phyloP scores from a whole-genome alignment of 2,329 filamentous ascomycete species.

The Trichoderma sp. region DNA sequence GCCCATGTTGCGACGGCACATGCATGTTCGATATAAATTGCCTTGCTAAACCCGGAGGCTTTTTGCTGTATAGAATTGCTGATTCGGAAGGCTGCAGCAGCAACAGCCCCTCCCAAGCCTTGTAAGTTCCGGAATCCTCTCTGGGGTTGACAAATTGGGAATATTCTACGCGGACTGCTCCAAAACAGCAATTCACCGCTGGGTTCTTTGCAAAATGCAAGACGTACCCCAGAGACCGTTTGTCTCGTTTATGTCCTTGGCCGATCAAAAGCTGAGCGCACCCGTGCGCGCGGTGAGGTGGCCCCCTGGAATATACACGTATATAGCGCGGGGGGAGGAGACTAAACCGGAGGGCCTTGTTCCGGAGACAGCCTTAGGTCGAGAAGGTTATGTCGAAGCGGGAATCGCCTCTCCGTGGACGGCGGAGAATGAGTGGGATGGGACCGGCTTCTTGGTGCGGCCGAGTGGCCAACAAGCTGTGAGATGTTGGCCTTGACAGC shows the following conservation, averaged over 20 bases:
- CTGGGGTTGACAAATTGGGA: neutral
- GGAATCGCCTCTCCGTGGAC: neutral
- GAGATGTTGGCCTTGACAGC: neutral
- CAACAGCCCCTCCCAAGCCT: neutral
- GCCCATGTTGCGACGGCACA: neutral
- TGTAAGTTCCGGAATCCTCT: neutral
- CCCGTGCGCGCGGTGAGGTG: neutral
- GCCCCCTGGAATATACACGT: neutral
- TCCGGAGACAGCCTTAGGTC: neutral
- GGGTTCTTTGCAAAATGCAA: neutral
- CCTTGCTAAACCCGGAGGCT: neutral
- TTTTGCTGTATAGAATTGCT: neutral
- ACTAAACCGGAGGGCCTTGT: neutral
- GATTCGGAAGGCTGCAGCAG: neutral
- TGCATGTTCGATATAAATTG: slow-evolving; percentile 2
- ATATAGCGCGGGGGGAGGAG: neutral
- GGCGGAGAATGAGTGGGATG: neutral
- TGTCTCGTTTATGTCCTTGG: neutral
- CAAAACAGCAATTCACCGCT: neutral
- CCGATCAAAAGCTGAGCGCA: slow-evolving; percentile 12
- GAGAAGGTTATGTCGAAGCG: neutral
- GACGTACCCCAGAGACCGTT: neutral
- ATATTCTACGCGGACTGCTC: neutral
- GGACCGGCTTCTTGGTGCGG: slow-evolving; percentile 11
- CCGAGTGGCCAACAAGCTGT: neutral